Evolutionary conservation across 2,329 filamentous ascomycete genomes (phyloP).

Genomic region (Arthroderma sp.): DNA sequence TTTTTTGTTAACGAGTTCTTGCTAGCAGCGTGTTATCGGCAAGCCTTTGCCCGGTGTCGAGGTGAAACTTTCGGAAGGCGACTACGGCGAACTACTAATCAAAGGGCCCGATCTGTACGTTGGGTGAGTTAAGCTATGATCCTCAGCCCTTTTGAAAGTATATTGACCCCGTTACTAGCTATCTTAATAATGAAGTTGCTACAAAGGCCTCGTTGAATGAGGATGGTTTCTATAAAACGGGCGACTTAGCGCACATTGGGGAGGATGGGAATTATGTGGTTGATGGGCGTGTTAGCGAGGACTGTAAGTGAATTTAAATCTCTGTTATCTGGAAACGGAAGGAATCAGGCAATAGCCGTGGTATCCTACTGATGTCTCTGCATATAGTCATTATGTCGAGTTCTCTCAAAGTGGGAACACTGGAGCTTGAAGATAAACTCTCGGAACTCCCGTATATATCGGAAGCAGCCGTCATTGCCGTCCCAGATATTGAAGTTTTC

Average conservation of each 20-base stretch:
- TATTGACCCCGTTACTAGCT: conserved; percentile 3
- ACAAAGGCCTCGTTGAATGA: conserved; percentile 10
- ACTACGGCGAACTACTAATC: conserved; percentile 10
- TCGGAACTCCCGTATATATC: conserved; percentile 14
- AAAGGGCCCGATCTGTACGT: conserved; percentile 8
- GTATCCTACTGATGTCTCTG: neutral
- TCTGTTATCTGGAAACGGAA: neutral
- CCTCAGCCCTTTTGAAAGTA: neutral
- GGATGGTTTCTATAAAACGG: conserved; percentile 17
- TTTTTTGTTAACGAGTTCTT: neutral
- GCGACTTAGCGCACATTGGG: conserved; percentile 12
- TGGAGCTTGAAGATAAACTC: conserved; percentile 13
- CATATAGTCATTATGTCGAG: neutral
- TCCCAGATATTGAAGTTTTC: conserved; percentile 9
- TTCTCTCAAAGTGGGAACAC: conserved; percentile 9
- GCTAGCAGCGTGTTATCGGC: conserved; percentile 8
- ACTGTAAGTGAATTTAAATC: conserved; percentile 12
- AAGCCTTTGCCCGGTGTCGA: conserved; percentile 1
- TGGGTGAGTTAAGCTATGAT: neutral
- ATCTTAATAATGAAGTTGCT: conserved; percentile 8
- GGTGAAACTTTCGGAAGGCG: conserved; percentile 9
- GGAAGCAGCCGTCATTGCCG: conserved; percentile 13
- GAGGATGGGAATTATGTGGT: conserved; percentile 13
- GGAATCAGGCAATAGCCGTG: neutral
- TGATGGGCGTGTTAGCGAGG: conserved; percentile 14